Evolutionary conservation across 352 stramenopile species (phyloP).

Genomic region (Stramenopiles sp.): DNA sequence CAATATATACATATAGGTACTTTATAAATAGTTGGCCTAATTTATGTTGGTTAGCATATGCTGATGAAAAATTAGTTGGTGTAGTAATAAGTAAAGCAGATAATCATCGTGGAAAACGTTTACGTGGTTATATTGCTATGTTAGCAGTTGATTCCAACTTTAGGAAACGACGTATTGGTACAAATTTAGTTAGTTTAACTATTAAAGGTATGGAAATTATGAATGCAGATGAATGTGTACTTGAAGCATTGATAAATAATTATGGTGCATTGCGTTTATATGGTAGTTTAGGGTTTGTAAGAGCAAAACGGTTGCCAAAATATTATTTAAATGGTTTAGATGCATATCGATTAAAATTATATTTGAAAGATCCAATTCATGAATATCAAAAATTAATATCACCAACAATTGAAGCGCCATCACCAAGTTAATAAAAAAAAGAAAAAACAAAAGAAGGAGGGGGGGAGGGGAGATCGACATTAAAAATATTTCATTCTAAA

Average conservation of each 20-base stretch:
- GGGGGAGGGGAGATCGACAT: too few species aligned
- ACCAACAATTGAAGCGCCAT: background rate
- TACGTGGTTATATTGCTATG: constrained; percentile 81
- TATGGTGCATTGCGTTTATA: constrained; percentile 67
- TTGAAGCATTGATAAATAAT: constrained; percentile 80
- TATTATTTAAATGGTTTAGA: constrained; percentile 87
- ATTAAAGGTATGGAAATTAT: constrained; percentile 60
- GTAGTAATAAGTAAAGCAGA: constrained; percentile 75
- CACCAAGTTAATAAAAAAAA: too few species aligned
- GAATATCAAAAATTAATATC: background rate
- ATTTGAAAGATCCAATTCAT: constrained; percentile 27
- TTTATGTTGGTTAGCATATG: constrained; percentile 55
- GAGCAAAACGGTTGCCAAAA: constrained; percentile 67
- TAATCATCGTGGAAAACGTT: constrained; percentile 14
- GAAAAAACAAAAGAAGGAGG: too few species aligned
- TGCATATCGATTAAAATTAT: constrained; percentile 74
- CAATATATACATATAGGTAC: constrained; percentile 87
- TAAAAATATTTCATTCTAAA: too few species aligned
- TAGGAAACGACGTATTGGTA: constrained; percentile 63
- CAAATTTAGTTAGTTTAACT: constrained; percentile 48
- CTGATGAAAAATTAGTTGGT: constrained; percentile 48
- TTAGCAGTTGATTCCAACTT: constrained; percentile 68
- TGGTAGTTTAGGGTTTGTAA: constrained; percentile 73
- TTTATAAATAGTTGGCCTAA: constrained; percentile 82
- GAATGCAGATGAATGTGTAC: constrained; percentile 59